Base-by-base conservation (phyloP, 106 monocot species). In the Allium fistulosum region DNA sequence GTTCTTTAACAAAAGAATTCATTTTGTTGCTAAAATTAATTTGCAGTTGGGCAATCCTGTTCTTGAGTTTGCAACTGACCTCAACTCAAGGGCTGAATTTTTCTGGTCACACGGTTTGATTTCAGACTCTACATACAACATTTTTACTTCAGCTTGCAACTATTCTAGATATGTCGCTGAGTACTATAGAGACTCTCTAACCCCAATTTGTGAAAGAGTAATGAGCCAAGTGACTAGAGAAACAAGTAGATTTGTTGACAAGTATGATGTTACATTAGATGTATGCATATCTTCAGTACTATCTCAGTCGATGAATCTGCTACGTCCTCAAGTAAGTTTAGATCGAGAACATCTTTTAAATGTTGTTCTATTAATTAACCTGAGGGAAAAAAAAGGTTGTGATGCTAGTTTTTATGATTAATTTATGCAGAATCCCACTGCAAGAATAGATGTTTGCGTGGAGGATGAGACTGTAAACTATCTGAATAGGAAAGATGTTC, bases 31-130 rank as follows among this genome's bases (percentile, higher is more conserved):
- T 64, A 7, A 37, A 37, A 37, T 37, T 37, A 51, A 22, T 22
- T 18, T 68, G 51, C 80, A 95, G 95, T 75, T 97, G 2, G 96
- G 96, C 10, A 97, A 97, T 69, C 92, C 96, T 6, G 92, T 97
- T 48, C 88, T 97, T 7, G 92, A 97, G 58, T 92, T 86, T 75
- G 73, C 92, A 50, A 97, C 96, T 1, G 96, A 97, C 61, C 91
- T 97, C 86, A 97, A 97, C 71, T 88, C 96, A 57, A 83, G 96
- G 58, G 86, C 96, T 1, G 96, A 97, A 68, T 97, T 76, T 79
- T 86, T 96, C 78, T 96, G 96, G 96, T 88, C 96, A 9, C 96
- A 96, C 64, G 96, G 96, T 15, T 73, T 96, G 74, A 96, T 96
- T 27, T 96, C 96, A 4, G 96, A 96, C 69, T 74, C 86, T 0